A percentile compares a stretch with the other conserved stretches of the same genome.
Conservation (phyloP, 2,329 filamentous ascomycete genomes). For the Alternaria ethzedia region DNA sequence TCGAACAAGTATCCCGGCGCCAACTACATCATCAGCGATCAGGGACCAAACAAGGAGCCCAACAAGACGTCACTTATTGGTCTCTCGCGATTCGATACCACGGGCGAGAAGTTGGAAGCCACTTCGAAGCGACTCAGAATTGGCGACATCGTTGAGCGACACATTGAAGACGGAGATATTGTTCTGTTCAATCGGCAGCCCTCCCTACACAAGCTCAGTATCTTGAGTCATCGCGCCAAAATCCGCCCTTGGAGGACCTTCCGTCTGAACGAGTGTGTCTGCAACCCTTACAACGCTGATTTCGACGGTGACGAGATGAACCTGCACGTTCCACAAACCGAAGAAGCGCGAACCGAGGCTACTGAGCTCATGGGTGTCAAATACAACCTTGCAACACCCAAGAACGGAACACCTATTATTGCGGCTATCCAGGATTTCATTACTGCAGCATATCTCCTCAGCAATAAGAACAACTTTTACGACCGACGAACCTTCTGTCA, state of each 20-base stretch:
- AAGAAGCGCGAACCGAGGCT: constrained; percentile 93
- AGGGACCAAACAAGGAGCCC: constrained; percentile 53
- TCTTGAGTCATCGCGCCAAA: constrained; percentile 93
- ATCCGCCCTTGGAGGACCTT: constrained; percentile 95
- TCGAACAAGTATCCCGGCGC: constrained; percentile 84
- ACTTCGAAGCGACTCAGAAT: constrained; percentile 77
- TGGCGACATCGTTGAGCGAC: constrained; percentile 91
- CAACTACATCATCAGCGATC: constrained; percentile 74
- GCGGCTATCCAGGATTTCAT: constrained; percentile 99
- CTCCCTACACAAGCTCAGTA: constrained; percentile 97
- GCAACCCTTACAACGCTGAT: constrained; percentile 97
- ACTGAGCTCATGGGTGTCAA: constrained; percentile 98
- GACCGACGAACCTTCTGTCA: constrained; percentile 88
- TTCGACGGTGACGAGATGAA: constrained; percentile 99
- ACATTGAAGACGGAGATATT: constrained; percentile 93
- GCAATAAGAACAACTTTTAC: constrained; percentile 91
- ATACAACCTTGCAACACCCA: constrained; percentile 92
- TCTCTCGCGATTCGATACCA: constrained; percentile 40
- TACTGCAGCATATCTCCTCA: constrained; percentile 88
- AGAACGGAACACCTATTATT: constrained; percentile 98
- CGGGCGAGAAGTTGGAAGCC: constrained; percentile 67
- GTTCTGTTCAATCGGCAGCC: constrained; percentile 98
- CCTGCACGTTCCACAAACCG: constrained; percentile 94
- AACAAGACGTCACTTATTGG: constrained; percentile 75
- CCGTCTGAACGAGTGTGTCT: constrained; percentile 96